A percentile compares a stretch with the other conserved stretches of the same genome.
Evolutionary conservation across 2,329 filamentous ascomycete species (phyloP).

Genomic region (Fusarium anguioides): DNA sequence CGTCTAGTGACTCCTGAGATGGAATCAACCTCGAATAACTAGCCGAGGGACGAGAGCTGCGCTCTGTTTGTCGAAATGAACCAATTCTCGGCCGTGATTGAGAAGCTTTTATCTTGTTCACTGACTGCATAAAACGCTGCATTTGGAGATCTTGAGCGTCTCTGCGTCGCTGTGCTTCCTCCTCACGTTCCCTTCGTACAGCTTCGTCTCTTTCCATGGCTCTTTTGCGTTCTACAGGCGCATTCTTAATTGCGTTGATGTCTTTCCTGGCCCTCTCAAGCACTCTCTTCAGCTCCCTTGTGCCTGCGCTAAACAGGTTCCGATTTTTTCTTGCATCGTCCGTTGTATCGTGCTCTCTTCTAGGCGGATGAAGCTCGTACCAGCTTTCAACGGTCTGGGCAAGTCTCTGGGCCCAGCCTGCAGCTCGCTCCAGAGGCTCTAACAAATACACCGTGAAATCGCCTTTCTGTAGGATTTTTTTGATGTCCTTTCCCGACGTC

Average conservation of each 20-base stretch:
- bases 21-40: background rate
- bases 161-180: background rate
- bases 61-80: background rate
- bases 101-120: constrained; percentile 9
- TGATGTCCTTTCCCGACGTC: background rate
- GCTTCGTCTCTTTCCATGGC: constrained; percentile 17
- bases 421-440: constrained; percentile 21
- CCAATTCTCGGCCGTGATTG: background rate
- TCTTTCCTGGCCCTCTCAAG: constrained; percentile 22
- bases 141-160: constrained; percentile 20
- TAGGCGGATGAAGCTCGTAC: constrained; percentile 17
- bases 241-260: constrained; percentile 4
- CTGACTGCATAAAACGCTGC: constrained; percentile 37
- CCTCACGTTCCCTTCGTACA: constrained; percentile 6
- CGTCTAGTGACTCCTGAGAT: background rate
- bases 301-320: background rate
- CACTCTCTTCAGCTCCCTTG: background rate
- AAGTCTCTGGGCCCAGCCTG: constrained; percentile 34
- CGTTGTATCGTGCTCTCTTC: background rate
- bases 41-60: constrained; percentile 7
- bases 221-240: constrained; percentile 2
- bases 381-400: constrained; percentile 18
- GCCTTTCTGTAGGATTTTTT: constrained; percentile 6
- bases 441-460: constrained; percentile 38
- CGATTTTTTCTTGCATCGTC: constrained; percentile 6